phyloP scores from a whole-genome alignment of 164 flowering plant species.

The Liquidambar formosana region DNA sequence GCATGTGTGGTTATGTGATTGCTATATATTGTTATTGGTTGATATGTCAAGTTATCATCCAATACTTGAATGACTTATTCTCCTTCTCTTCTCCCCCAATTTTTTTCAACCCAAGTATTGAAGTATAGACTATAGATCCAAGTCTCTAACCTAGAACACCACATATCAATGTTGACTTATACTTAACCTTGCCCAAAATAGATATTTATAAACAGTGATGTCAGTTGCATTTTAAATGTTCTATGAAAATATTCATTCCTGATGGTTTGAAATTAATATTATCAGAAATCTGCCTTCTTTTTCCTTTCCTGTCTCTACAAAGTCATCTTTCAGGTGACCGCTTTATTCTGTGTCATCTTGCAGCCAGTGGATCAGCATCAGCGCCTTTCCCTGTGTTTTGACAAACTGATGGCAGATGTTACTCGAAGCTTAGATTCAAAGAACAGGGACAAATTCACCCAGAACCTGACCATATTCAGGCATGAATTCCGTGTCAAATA shows the following conservation, averaged over 20 bases:
- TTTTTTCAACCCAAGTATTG: too few species aligned
- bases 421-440: conserved; percentile 79
- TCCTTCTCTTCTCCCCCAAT: too few species aligned
- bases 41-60: too few species aligned
- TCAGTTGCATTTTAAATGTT: not conserved
- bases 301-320: not conserved
- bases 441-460: conserved; percentile 96
- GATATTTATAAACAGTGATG: not conserved
- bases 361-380: conserved; percentile 90
- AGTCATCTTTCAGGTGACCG: not conserved
- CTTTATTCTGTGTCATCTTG: conserved; percentile 20
- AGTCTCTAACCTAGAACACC: too few species aligned
- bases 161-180: too few species aligned
- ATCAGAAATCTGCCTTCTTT: not conserved
- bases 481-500: conserved; percentile 88
- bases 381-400: conserved; percentile 78
- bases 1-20: too few species aligned
- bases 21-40: too few species aligned
- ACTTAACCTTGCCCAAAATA: too few species aligned
- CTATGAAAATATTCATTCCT: not conserved
- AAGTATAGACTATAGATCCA: too few species aligned
- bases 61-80: too few species aligned
- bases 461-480: conserved; percentile 82
- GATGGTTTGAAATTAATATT: not conserved
- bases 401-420: conserved; percentile 89